Base-by-base conservation (phyloP, 1,284 basidiomycete genomes). In the Sporisorium graminicola region DNA sequence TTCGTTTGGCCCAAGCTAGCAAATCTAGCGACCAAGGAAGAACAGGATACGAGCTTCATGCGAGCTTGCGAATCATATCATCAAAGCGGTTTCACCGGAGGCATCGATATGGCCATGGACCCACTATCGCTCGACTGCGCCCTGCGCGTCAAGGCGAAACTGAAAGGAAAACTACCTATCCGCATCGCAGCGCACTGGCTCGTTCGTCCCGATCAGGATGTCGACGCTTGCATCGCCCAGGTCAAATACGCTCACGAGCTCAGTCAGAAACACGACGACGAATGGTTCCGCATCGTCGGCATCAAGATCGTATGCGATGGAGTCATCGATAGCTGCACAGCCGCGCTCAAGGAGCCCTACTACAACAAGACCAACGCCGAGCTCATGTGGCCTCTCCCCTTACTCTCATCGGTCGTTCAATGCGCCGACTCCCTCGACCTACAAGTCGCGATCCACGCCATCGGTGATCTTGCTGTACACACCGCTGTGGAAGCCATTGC, bases 221-320 rank as follows among this genome's bases (percentile, higher is more conserved):
- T 62, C 37, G 59, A 60, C 5, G 55, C 47, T 5, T 69, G 64
- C 40, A 42, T 74, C 24, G 50, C 60, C n/a, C 69, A 73, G 37
- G 64, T 77, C 56, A 58, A 55, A 20, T 27, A 68, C 2, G 75
- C 75, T 4, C 43, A 70, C 24, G 54, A 68, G 40, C 64, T 77
- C 13, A 65, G 62, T 29, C 37, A 59, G 35, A 43, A 62, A 26
- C 65, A 69, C 60, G 67, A 74, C 44, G 72, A 68, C 52, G 65
- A 77, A 54, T 77, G 65, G 65, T 55, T 77, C 43, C 62, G 70
- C 16, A 27, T 77, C 24, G 67, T 70, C 31, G 75, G 75, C 13
- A 70, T 77, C 65, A 77, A 77, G 46, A 51, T 77, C 27, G 66
- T 77, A 18, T 65, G 67, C 47, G 75, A 77, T 14, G 75, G 75